Base-by-base conservation (phyloP, 108 stramenopile genomes). In the Cylindrotheca fusiformis region DNA sequence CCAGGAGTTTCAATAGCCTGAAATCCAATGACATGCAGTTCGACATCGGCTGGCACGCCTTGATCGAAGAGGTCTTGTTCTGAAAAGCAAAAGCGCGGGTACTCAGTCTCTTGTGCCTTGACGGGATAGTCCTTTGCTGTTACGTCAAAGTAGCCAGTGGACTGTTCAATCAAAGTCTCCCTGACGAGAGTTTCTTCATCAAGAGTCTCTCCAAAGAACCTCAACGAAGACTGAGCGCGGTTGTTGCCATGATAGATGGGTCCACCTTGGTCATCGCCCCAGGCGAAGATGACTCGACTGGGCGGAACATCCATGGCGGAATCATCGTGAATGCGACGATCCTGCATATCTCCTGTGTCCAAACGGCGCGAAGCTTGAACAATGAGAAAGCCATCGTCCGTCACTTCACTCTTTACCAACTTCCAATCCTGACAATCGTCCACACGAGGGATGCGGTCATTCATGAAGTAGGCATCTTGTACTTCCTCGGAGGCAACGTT, bases 221-320 rank as follows among this genome's bases (percentile, higher is more conserved):
- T 79, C 19, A 86, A 58, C 10, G 77, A 29, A n/a, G 60, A 48
- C 33, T 69, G 54, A 2, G 70, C 76, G 23, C 62, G 48, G 45
- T 67, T 67, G 2, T 53, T 36, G 0, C 81, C 81, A 62, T 86
- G 85, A 49, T 78, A 86, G n/a, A n/a, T n/a, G n/a, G n/a, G n/a
- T n/a, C n/a, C n/a, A 19, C 56, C 44, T 6, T 69, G 19, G 0
- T 22, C 36, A 24, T 86, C 79, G 3, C 85, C 84, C 85, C 85
- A 86, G 8, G 85, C 85, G 1, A 76, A 76, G 61, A 86, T 80
- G 33, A 83, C 52, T 10, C 76, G 68, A 32, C 55, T 49, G 5
- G 76, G 68, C 10, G 77, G 53, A 1, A 65, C 51, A 25, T 59
- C 45, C 0, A 54, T 31, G 1, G 55, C 49, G 27, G 30, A 49